A percentile compares a stretch with the other conserved stretches of the same genome.
Evolutionary conservation across 2,329 filamentous ascomycete genomes (phyloP).

Genomic region (Alternaria consortialis): DNA sequence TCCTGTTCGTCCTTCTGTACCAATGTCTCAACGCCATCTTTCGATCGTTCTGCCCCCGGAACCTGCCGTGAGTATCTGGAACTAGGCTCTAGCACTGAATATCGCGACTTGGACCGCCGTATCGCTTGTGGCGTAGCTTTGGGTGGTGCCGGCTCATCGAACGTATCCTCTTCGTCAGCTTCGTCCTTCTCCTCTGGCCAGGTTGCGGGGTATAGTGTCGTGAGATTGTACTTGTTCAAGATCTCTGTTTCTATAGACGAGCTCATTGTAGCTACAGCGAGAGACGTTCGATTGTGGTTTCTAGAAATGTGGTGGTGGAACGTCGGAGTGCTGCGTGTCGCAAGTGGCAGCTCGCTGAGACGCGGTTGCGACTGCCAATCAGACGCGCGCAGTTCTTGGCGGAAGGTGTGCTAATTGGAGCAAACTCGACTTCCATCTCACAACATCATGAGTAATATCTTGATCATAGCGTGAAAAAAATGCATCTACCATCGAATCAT

Average conservation of each 20-base stretch:
- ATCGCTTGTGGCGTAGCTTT: slow-evolving; percentile 34
- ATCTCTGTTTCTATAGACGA: slow-evolving; percentile 69
- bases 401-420: not conserved
- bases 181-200: slow-evolving; percentile 87
- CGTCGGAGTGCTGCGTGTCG: slow-evolving; percentile 21
- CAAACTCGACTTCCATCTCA: not conserved
- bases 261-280: slow-evolving; percentile 36
- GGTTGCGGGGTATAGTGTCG: slow-evolving; percentile 78
- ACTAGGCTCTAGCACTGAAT: slow-evolving; percentile 81
- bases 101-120: slow-evolving; percentile 76
- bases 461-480: not conserved
- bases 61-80: slow-evolving; percentile 74
- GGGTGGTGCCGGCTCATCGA: slow-evolving; percentile 60
- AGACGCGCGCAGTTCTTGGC: slow-evolving; percentile 25
- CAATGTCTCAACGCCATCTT: slow-evolving; percentile 75
- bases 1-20: slow-evolving; percentile 93
- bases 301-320: slow-evolving; percentile 1
- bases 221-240: slow-evolving; percentile 88
- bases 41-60: slow-evolving; percentile 72
- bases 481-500: too few species aligned
- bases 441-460: not conserved
- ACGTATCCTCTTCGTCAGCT: slow-evolving; percentile 62
- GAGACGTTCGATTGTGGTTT: slow-evolving; percentile 1
- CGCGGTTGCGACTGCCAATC: slow-evolving; percentile 36
- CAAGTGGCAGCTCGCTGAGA: slow-evolving; percentile 27